Conservation (phyloP, 176 grass and related monocot genomes). For the Alloteropsis semialata region DNA sequence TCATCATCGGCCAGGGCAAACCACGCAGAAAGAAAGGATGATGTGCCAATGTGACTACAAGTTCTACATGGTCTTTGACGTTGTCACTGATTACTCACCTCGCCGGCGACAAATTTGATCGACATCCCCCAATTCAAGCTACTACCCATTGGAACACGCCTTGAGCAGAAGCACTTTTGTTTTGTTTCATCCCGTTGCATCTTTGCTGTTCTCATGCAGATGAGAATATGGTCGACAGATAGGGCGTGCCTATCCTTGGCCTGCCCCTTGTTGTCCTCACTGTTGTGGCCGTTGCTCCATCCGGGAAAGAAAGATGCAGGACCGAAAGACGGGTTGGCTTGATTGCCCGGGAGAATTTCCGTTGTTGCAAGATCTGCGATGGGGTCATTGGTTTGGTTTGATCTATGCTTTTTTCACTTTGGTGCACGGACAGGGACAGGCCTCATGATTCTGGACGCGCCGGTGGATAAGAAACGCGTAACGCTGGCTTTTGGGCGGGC, state of each 20-base stretch:
- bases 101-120: too few species aligned
- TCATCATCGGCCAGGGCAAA: too few species aligned
- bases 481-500: background rate
- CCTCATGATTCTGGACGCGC: background rate
- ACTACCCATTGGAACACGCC: background rate
- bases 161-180: background rate
- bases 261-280: background rate
- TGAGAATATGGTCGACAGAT: background rate
- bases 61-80: too few species aligned
- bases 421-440: background rate
- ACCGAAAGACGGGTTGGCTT: background rate
- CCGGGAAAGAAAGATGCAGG: constrained; percentile 30
- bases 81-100: too few species aligned
- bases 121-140: background rate
- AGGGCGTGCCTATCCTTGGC: background rate
- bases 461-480: background rate
- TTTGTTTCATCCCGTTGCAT: background rate
- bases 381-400: background rate
- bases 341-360: background rate
- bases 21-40: too few species aligned
- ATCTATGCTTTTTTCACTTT: background rate
- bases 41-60: too few species aligned
- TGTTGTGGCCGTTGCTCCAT: background rate
- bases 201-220: background rate
- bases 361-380: background rate